Evolutionary conservation across 306 rosid genomes (phyloP), one percentile per base, ranked within the genome.

Genomic region (Carpinus fangiana): DNA sequence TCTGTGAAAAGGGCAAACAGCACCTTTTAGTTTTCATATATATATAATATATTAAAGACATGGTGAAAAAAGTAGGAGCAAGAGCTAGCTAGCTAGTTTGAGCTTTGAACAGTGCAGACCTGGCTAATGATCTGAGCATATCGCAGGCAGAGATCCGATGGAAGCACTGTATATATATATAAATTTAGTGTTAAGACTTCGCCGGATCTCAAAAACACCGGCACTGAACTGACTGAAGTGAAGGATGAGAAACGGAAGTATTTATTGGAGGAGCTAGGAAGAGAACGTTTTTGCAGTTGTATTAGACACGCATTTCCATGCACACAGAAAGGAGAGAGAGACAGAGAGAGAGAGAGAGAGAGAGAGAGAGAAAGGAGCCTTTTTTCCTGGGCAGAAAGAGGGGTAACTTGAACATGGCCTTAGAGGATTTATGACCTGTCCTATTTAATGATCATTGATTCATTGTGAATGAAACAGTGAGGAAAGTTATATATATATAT

Each of bases 41-140:
- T n/a, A n/a, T n/a, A n/a, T n/a, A n/a, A n/a, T n/a, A n/a, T 34
- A 12, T 14, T 38, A 66, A 59, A 47, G 12, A 11, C 12, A 56
- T 0, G 34, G 34, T 31, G 34, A 28, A 23, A 23, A 14, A 16
- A 62, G 28, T 51, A 47, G 34, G 1, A 45, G 41, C 7, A 76
- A 12, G 17, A 9, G 54, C 20, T 21, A 56, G 54, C 20, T 21
- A 56, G 17, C 8, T 17, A 34, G 78, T 23, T 18, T 41, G 73
- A 74, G 72, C 72, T 43, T 20, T 67, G 1, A 67, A 38, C 72
- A 5, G 48, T 41, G 48, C 50, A 7, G 64, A 90, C 97, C 96
- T 89, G 73, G 92, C 86, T 76, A 89, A 26, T 78, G 89, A 80
- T 89, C 86, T 77, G 77, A 90, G 79, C 96, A 89, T 89, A 11